phyloP scores from a whole-genome alignment of 73 alveolate species.

The Tetrahymena malaccensis region DNA sequence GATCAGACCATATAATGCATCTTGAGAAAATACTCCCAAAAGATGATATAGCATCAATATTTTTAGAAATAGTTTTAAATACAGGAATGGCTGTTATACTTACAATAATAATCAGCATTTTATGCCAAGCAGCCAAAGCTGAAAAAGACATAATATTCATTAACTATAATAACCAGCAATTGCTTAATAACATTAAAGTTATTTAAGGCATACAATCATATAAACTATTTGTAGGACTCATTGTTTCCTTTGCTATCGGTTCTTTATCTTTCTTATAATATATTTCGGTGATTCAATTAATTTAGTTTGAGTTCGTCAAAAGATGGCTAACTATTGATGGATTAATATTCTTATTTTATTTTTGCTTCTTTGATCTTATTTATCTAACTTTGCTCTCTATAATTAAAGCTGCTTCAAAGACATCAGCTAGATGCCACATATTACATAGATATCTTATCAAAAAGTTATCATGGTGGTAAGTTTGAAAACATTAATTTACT shows the following conservation, averaged over 20 bases:
- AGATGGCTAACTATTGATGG: not conserved
- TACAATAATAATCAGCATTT: not conserved
- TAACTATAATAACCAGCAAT: not conserved
- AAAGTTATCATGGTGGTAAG: not conserved
- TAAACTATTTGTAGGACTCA: not conserved
- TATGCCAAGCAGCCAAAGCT: not conserved
- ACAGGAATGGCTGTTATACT: not conserved
- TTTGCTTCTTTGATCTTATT: not conserved
- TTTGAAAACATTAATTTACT: not conserved
- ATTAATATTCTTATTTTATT: not conserved
- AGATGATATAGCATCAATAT: not conserved
- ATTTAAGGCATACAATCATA: not conserved
- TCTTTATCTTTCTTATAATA: not conserved
- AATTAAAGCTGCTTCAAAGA: not conserved
- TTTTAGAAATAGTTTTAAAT: not conserved
- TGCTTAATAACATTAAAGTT: not conserved
- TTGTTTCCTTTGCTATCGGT: not conserved
- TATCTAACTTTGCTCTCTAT: not conserved
- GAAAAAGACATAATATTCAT: not conserved
- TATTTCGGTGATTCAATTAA: not conserved
- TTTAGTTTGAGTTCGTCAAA: not conserved
- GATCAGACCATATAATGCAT: not conserved
- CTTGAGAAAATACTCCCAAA: not conserved
- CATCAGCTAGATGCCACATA: not conserved
- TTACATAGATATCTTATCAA: not conserved